Percentiles rank a stretch among this genome's conserved stretches.
Evolutionary conservation across 306 rosid species (phyloP).

Genomic region (Echinosophora koreensis): DNA sequence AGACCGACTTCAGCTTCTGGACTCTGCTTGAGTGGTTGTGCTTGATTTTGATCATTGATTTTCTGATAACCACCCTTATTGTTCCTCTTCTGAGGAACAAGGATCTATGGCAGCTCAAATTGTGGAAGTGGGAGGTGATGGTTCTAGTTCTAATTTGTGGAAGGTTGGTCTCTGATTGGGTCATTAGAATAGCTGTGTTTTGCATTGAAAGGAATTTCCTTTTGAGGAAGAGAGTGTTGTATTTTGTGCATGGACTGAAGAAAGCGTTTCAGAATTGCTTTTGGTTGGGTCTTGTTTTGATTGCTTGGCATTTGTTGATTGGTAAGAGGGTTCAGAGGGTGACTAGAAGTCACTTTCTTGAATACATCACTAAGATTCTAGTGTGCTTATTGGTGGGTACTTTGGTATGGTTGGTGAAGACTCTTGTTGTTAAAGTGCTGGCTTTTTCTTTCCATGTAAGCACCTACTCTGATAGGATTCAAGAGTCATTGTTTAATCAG

Average conservation of each 20-base stretch:
- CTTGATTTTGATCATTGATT: constrained; percentile 65
- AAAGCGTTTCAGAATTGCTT: constrained; percentile 78
- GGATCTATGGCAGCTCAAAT: constrained; percentile 61
- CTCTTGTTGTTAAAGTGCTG: constrained; percentile 76
- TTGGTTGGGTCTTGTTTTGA: constrained; percentile 84
- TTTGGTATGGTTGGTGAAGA: constrained; percentile 77
- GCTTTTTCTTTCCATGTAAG: constrained; percentile 90
- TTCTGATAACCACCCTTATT: constrained; percentile 56
- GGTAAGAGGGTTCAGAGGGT: constrained; percentile 73
- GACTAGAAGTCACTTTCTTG: constrained; percentile 47
- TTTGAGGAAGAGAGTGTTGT: constrained; percentile 74
- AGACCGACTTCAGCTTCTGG: constrained; percentile 45
- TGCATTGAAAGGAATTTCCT: constrained; percentile 80
- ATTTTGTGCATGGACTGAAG: constrained; percentile 82
- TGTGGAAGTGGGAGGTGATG: constrained; percentile 94
- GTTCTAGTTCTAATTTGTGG: constrained; percentile 80
- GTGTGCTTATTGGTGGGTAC: constrained; percentile 76
- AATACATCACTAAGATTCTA: constrained; percentile 63
- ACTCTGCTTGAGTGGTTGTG: constrained; percentile 75
- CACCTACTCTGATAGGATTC: constrained; percentile 87
- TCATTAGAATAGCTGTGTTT: constrained; percentile 62
- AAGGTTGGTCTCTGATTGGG: constrained; percentile 86
- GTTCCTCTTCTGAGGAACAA: constrained; percentile 50
- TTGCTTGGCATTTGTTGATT: constrained; percentile 78
- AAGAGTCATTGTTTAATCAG: constrained; percentile 80